Evolutionary conservation across 371 early-diverging fungal species (phyloP).

Genomic region (Mucor piriformis): DNA sequence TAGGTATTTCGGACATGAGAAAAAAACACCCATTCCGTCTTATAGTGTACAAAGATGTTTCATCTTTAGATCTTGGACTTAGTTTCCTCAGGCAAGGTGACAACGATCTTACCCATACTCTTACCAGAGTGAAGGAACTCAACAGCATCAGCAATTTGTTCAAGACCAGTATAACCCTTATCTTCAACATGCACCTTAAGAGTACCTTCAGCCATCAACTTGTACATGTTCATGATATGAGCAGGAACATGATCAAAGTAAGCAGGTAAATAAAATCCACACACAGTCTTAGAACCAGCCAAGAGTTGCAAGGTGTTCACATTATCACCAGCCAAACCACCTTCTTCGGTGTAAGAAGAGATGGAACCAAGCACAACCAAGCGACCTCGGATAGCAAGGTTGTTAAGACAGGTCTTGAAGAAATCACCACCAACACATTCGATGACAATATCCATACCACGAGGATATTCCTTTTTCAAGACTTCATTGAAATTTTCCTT

Average conservation of each 20-base stretch:
- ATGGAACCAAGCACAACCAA: constrained; percentile 65
- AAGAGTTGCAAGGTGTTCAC: constrained; percentile 54
- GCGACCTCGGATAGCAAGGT: constrained; percentile 56
- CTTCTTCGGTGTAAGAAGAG: constrained; percentile 40
- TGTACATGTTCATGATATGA: constrained; percentile 42
- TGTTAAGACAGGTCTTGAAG: constrained; percentile 50
- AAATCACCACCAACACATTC: constrained; percentile 67
- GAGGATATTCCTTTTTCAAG: constrained; percentile 56
- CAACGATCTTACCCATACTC: constrained; percentile 61
- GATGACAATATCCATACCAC: constrained; percentile 59
- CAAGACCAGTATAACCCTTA: constrained; percentile 44
- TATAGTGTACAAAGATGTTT: no score
- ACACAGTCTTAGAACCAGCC: constrained; percentile 53
- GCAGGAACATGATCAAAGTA: constrained; percentile 23
- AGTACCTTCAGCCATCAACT: constrained; percentile 34
- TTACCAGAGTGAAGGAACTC: constrained; percentile 52
- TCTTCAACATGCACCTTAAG: constrained; percentile 49
- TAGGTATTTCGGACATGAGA: no score
- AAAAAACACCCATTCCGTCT: neutral
- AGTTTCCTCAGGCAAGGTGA: constrained; percentile 26
- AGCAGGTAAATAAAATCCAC: constrained; percentile 62
- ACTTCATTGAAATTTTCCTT: constrained; percentile 54
- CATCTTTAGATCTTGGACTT: constrained; percentile 24
- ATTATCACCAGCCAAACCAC: constrained; percentile 48
- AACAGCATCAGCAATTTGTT: constrained; percentile 45